Base-by-base conservation (phyloP, 768 basidiomycete genomes). In the Mycena kentingensis region DNA sequence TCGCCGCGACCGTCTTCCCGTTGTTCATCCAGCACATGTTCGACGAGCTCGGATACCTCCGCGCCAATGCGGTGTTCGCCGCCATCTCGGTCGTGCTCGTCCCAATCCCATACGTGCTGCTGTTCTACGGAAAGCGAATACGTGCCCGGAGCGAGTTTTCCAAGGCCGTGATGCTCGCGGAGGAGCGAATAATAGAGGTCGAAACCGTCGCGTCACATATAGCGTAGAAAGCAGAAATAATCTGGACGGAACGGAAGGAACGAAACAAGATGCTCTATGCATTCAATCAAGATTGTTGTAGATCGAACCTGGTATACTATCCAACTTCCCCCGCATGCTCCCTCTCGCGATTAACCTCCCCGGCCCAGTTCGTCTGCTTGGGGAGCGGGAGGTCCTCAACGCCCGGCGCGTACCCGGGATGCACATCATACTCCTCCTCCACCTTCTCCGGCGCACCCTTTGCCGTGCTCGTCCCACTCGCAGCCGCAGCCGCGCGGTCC, bases 1-100 rank as follows among this genome's bases (percentile, higher is more conserved):
- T 83, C 18, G 61, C 73, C 1, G 81, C 72, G 1, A 73, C 73
- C 12, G 73, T 71, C 11, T 88, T 88, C 66, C 81, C 86, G 0
- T 73, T 88, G 8, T 87, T 87, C 67, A 81, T 82, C 7, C 65
- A 73, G 16, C 77, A 74, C 44, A 84, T 87, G 82, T 85, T 81
- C 64, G 63, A 66, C 2, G 69, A 64, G 1, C 72, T 89, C 27
- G 77, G 73, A 15, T 83, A 81, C 51, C 76, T 74, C 54, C 87
- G 85, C 80, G 82, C 83, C 1, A 80, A 77, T 54, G 82, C 79
- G 11, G 68, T 84, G 1, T 81, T 83, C 58, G 81, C 74, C 0
- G 73, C 74, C 25, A 66, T 87, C 27, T 81, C 80, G 4, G 63
- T 71, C 18, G 37, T 78, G 2, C 75, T 88, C 70, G 71, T 82